Evolutionary conservation across 2,329 filamentous ascomycete genomes (phyloP).

Genomic region (Sodiomyces alkalinus): DNA sequence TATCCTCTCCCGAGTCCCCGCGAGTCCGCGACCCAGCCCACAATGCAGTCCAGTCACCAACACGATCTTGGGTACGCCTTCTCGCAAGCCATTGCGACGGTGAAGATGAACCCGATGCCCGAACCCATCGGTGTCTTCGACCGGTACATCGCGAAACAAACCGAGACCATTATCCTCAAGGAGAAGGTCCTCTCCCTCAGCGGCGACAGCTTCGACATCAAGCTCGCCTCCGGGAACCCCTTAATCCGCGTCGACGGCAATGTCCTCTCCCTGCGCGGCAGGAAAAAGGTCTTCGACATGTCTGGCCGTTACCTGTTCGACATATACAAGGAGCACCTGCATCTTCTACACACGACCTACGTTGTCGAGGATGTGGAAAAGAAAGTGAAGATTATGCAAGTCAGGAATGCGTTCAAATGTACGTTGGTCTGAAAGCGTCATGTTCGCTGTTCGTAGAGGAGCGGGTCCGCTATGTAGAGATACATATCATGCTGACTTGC

Average conservation of each 20-base stretch:
- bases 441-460: too few relatives aligned
- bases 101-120: too few relatives aligned
- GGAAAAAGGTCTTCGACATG: constrained; percentile 41
- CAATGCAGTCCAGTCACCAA: too few relatives aligned
- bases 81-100: too few relatives aligned
- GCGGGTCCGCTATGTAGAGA: too few relatives aligned
- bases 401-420: constrained; percentile 39
- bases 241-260: constrained; percentile 42
- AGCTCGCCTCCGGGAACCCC: constrained; percentile 33
- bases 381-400: constrained; percentile 33
- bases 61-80: too few relatives aligned
- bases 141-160: constrained; percentile 19
- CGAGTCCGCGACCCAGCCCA: too few relatives aligned
- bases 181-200: constrained; percentile 47
- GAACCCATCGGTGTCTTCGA: constrained; percentile 24
- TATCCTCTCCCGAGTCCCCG: too few relatives aligned
- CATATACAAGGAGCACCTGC: constrained; percentile 35
- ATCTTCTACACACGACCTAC: constrained; percentile 36
- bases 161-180: constrained; percentile 38
- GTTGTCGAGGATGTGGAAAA: constrained; percentile 28
- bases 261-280: constrained; percentile 32
- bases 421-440: too few relatives aligned
- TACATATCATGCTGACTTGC: too few relatives aligned
- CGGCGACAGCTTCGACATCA: constrained; percentile 50
- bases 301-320: constrained; percentile 39